A percentile compares a stretch with the other conserved stretches of the same genome.
Conservation (phyloP, 306 rosid genomes). For the Cicer chorassanicum region DNA sequence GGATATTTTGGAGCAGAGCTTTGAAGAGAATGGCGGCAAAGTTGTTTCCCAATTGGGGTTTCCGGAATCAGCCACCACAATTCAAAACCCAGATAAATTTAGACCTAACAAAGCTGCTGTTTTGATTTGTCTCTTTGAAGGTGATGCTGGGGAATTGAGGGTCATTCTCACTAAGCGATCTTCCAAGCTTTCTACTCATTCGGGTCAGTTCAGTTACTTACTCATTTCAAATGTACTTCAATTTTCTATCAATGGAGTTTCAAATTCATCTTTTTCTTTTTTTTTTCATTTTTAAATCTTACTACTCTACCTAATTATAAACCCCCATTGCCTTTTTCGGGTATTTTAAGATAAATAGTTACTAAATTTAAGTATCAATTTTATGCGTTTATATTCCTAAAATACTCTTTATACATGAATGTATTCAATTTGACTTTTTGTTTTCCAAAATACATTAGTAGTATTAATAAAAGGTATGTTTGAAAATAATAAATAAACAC, state of each 20-base stretch:
- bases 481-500: too few relatives aligned
- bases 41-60: slow-evolving; percentile 86
- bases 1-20: slow-evolving; percentile 62
- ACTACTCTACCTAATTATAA: too few relatives aligned
- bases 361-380: too few relatives aligned
- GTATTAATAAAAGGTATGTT: too few relatives aligned
- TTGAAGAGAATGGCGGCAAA: slow-evolving; percentile 66
- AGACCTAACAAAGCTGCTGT: slow-evolving; percentile 86
- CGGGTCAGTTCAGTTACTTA: slow-evolving; percentile 60
- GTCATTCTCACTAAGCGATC: slow-evolving; percentile 90
- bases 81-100: slow-evolving; percentile 58
- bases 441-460: too few relatives aligned
- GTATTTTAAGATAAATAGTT: too few relatives aligned
- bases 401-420: too few relatives aligned
- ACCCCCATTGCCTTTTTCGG: too few relatives aligned
- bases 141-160: slow-evolving; percentile 79
- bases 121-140: slow-evolving; percentile 89
- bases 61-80: slow-evolving; percentile 72
- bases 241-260: slow-evolving; percentile 43
- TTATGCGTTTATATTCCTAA: too few relatives aligned
- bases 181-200: slow-evolving; percentile 73
- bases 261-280: slow-evolving; percentile 47
- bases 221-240: background rate
- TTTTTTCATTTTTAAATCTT: background rate
- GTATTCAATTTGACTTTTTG: too few relatives aligned